Conservation (phyloP, 2,329 filamentous ascomycete genomes). For the Colletotrichum endophyticum region DNA sequence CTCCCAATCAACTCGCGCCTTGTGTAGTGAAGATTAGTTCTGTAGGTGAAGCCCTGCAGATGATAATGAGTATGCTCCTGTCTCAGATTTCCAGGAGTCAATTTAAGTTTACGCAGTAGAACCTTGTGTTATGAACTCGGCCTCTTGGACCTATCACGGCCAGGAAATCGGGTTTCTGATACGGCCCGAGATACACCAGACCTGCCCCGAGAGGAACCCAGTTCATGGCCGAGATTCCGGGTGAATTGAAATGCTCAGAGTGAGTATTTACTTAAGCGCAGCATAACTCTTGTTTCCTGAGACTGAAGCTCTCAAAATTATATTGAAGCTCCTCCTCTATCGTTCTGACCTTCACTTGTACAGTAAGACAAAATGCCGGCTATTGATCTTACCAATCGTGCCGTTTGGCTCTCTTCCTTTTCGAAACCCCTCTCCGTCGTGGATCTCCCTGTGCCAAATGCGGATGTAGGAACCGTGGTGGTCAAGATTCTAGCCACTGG, state of each 20-base stretch:
- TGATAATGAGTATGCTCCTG: too few relatives aligned
- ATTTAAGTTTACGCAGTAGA: neutral
- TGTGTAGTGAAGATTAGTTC: too few relatives aligned
- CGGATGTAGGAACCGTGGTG: constrained; percentile 21
- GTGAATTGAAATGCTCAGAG: neutral
- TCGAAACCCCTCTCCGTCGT: neutral
- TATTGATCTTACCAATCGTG: neutral
- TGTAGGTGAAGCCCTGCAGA: too few relatives aligned
- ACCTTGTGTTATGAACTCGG: neutral
- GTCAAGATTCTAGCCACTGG: constrained; percentile 26
- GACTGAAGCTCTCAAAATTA: neutral
- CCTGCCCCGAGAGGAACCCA: neutral
- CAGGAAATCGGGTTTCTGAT: neutral
- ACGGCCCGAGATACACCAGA: neutral
- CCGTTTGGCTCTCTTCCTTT: constrained; percentile 7
- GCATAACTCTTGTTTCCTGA: neutral
- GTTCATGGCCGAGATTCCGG: neutral
- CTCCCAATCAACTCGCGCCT: too few relatives aligned
- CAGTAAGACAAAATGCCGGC: neutral
- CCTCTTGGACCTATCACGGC: neutral
- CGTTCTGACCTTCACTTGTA: neutral
- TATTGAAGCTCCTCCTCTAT: neutral
- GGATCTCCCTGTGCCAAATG: constrained; percentile 22
- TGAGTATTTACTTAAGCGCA: neutral
- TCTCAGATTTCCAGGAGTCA: neutral